phyloP scores from a whole-genome alignment of 2,329 filamentous ascomycete genomes.

The Mycosphaerella sp. region DNA sequence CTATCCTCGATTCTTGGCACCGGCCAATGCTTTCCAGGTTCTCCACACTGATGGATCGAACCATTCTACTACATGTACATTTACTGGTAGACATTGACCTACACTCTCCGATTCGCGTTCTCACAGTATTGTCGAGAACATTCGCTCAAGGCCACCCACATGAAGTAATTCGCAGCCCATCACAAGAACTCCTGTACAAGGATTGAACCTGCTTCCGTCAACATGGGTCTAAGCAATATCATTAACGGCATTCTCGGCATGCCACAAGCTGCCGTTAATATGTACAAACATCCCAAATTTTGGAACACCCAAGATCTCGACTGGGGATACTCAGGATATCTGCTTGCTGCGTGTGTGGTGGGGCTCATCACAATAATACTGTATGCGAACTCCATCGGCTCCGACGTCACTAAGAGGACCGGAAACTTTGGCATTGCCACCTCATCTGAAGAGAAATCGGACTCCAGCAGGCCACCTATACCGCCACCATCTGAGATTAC shows the following conservation, averaged over 20 bases:
- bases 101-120: too few relatives aligned
- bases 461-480: constrained; percentile 28
- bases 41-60: too few relatives aligned
- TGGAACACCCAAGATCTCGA: constrained; percentile 2
- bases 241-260: constrained; percentile 3
- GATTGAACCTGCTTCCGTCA: not conserved
- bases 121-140: too few relatives aligned
- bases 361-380: constrained; percentile 25
- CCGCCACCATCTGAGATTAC: constrained; percentile 39
- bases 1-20: too few relatives aligned
- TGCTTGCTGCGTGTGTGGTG: constrained; percentile 25
- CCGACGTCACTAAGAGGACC: constrained; percentile 14
- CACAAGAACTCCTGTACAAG: not conserved
- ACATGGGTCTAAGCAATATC: not conserved
- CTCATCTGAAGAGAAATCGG: constrained; percentile 20
- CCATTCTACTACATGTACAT: too few relatives aligned
- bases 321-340: constrained; percentile 16
- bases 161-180: not conserved
- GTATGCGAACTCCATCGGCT: constrained; percentile 24
- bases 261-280: not conserved
- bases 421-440: constrained; percentile 23
- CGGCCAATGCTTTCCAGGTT: too few relatives aligned
- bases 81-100: too few relatives aligned
- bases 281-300: constrained; percentile 2
- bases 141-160: too few relatives aligned